Evolutionary conservation across 2,329 filamentous ascomycete species (phyloP), one percentile per base, ranked within the genome.

Genomic region (Onygenales sp.): DNA sequence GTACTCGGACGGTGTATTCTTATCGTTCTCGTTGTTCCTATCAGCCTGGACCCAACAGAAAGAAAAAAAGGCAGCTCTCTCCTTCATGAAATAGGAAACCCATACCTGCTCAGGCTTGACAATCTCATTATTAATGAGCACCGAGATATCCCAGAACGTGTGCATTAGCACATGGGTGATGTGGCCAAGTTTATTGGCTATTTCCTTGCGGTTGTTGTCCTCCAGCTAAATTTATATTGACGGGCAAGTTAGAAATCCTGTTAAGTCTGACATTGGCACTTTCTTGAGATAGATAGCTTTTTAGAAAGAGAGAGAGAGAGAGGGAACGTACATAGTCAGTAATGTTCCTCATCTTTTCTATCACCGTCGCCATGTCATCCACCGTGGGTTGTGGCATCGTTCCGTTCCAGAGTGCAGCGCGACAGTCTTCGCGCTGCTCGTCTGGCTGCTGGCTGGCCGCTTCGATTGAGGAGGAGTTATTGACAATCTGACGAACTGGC

Each of bases 101-200:
- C 21, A 6, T 40, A 40, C 37, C 37, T 40, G 37, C 3, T 40
- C 37, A 40, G 21, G 21, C 21, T n/a, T 10, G 17, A 55, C 42
- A 54, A 60, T 59, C 2, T 62, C 56, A 6, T 52, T 48, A 11
- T 55, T 46, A 7, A 57, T 53, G 21, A 66, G 56, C 45, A 61
- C 56, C 9, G 65, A 58, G 34, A 60, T 64, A 17, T 66, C 60
- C 11, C 63, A 64, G 57, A 70, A 70, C 45, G 61, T 62, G 36
- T 62, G 59, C 13, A 67, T 59, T 34, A 70, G 66, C 52, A 62
- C 59, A 46, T 67, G 58, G 53, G 63, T 63, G 50, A 65, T 57
- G 42, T 65, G 66, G 43, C 65, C 66, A 46, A 71, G 63, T 33
- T 63, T 61, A 56, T 71, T 70, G 33, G 68, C 67, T 47, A 63